Conservation (phyloP, 2,329 filamentous ascomycete species). For the Aspergillus udagawae region DNA sequence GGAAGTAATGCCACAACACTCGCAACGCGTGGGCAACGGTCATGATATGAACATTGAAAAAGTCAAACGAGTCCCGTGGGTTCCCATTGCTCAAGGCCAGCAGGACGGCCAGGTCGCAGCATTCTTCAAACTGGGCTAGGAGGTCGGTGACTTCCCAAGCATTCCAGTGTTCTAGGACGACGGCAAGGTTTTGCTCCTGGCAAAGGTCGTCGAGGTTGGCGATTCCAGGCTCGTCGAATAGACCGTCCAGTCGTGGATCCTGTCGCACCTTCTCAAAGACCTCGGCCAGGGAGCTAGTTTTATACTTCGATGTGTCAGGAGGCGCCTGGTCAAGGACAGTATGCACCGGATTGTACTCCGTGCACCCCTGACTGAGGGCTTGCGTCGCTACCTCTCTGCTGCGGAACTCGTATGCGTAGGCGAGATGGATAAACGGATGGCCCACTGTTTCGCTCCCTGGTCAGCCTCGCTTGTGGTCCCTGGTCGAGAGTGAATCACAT, state of each 20-base stretch:
- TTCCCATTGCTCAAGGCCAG: not conserved
- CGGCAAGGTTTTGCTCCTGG: not conserved
- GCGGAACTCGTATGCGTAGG: slow-evolving; percentile 6
- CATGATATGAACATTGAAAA: slow-evolving; percentile 2
- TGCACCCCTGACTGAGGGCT: slow-evolving; percentile 5
- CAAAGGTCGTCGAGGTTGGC: not conserved
- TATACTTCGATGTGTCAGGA: slow-evolving; percentile 3
- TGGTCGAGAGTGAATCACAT: not conserved
- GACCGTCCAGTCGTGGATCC: not conserved
- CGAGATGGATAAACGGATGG: slow-evolving; percentile 7
- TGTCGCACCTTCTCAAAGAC: not conserved
- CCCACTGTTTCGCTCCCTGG: not conserved
- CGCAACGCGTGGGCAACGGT: slow-evolving; percentile 1
- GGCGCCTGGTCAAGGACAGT: not conserved
- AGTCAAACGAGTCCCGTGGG: not conserved
- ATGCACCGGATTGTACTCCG: not conserved
- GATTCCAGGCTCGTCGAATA: not conserved
- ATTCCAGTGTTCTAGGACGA: slow-evolving; percentile 2
- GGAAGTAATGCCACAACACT: slow-evolving; percentile 1
- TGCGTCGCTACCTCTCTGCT: not conserved
- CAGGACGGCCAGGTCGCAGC: not conserved
- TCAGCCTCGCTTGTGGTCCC: too few relatives aligned
- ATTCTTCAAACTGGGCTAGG: not conserved
- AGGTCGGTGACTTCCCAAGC: slow-evolving; percentile 2
- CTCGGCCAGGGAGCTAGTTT: not conserved